Evolutionary conservation across 495 filamentous ascomycete species (phyloP).

Genomic region (Xylaria curta): DNA sequence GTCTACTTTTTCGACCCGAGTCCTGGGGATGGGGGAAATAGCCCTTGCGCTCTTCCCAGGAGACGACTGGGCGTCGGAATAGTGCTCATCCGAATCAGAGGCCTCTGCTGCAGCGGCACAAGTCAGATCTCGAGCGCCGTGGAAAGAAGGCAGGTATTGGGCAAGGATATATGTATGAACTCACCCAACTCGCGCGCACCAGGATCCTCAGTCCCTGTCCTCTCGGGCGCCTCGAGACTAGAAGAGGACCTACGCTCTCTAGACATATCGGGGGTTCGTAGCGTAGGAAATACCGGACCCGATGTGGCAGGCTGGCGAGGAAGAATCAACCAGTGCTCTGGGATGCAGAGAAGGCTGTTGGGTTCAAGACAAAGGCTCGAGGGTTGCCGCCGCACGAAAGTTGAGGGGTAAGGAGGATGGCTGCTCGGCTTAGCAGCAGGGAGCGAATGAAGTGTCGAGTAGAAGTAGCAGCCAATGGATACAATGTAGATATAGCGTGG

Average conservation of each 20-base stretch:
- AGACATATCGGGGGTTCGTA: conserved; percentile 37
- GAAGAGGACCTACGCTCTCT: conserved; percentile 42
- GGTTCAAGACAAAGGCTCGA: neutral
- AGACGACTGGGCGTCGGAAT: conserved; percentile 86
- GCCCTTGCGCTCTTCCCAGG: conserved; percentile 57
- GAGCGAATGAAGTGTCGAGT: conserved; percentile 16
- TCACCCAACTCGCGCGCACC: conserved; percentile 85
- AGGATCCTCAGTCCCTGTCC: conserved; percentile 72
- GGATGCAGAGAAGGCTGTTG: neutral
- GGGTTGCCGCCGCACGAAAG: conserved; percentile 8
- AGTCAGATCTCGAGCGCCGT: neutral
- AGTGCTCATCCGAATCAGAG: conserved; percentile 85
- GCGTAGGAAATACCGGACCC: neutral
- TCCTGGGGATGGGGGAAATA: conserved; percentile 74
- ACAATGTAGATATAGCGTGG: neutral
- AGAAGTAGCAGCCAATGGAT: conserved; percentile 5
- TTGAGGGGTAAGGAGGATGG: conserved; percentile 21
- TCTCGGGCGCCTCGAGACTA: conserved; percentile 69
- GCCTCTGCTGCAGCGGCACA: conserved; percentile 47
- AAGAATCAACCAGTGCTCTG: conserved; percentile 4
- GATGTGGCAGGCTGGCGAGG: neutral
- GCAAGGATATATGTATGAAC: conserved; percentile 25
- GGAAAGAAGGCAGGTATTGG: neutral
- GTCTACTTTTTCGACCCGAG: conserved; percentile 79
- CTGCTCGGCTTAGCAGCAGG: conserved; percentile 23